Base-by-base conservation (phyloP, 352 stramenopile species). In the Phytophthora pseudosyringae region DNA sequence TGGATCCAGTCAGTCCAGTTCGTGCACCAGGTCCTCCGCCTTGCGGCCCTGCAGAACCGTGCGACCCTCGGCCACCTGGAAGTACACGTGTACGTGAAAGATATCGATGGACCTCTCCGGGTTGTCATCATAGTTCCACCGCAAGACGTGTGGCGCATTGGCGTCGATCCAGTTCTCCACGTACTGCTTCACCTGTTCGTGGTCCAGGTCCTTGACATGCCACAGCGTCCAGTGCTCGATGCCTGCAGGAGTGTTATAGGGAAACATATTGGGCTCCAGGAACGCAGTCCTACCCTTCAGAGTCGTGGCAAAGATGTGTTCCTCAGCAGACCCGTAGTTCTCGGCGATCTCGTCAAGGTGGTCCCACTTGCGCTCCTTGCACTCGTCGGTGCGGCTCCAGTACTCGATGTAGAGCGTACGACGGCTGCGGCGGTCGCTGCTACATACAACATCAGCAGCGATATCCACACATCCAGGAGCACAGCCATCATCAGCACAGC, bases 91-190 rank as follows among this genome's bases (percentile, higher is more conserved):
- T n/a, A 95, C 88, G 64, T 95, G 88, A 74, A 94, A 95, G 63
- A 95, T 94, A 62, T 93, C 78, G 81, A 95, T 95, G 4, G 88
- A 95, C 26, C 88, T 84, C 64, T 95, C 86, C 45, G 86, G 82
- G 54, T 95, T 95, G 72, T 95, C 88, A 69, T 95, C 88, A 69
- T 95, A 95, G 73, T 95, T 95, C 88, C 88, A 95, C 18, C 69
- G 61, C 38, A 78, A 54, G 16, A 94, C 83, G 51, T 93, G 83
- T 6, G 83, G 82, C 12, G 88, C 88, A 44, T 95, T 94, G 15
- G 83, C 82, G 41, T 94, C 81, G 56, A 95, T 95, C 88, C 88
- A 95, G 56, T 81, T 90, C 68, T 94, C 85, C 68, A 95, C 86
- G 66, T 93, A 95, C 69, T 94, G 81, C 61, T 95, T 92, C 64